Percentiles rank a stretch among this genome's conserved stretches.
These are phyloP conservation scores for Tanacetum coccineum DNA, from an alignment of 129 eudicot genomes.

Conservation along the genomic window DNA sequence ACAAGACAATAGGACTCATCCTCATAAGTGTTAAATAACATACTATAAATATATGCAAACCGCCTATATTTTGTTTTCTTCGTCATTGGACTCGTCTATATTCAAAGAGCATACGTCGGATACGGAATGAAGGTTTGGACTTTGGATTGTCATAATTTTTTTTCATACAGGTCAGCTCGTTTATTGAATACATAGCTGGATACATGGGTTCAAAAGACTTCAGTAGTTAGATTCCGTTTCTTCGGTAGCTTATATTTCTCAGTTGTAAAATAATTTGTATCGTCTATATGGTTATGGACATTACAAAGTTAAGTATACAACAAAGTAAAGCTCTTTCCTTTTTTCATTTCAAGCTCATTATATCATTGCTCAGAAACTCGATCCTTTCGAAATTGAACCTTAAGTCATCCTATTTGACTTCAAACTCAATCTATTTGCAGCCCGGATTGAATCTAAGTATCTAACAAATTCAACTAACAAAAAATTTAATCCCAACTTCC, in stretches of 20 bases:
- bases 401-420: neutral
- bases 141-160: no score
- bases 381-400: no score
- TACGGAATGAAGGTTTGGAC: no score
- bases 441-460: neutral
- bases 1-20: neutral
- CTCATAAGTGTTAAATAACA: neutral
- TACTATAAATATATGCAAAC: neutral
- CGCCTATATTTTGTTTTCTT: no score
- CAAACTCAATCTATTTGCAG: slow-evolving; percentile 13
- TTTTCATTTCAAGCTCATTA: neutral
- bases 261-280: neutral
- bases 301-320: neutral
- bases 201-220: neutral
- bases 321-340: neutral
- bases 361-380: neutral
- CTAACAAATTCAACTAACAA: neutral
- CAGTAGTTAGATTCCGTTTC: no score
- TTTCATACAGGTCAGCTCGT: no score
- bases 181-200: no score
- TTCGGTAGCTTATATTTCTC: neutral
- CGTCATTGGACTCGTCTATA: no score
- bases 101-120: no score
- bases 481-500: slow-evolving; percentile 6
- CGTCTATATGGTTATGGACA: neutral